Conservation (phyloP, 495 filamentous ascomycete species). For the Penicillium mononematosum region DNA sequence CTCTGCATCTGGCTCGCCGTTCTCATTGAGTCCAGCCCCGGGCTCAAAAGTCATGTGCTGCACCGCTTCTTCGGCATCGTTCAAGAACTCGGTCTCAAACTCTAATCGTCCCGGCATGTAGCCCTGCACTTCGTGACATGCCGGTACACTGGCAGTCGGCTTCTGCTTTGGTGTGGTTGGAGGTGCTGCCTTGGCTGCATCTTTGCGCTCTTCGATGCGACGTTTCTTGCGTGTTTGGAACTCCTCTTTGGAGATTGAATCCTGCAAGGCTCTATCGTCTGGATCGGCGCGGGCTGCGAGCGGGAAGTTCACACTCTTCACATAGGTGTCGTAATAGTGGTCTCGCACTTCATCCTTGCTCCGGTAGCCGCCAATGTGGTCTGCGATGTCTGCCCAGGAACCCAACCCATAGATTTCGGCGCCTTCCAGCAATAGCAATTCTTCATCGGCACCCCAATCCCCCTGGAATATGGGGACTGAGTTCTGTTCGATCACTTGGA, state of each 20-base stretch:
- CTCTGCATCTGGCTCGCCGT: slow-evolving; percentile 84
- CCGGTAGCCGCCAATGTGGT: slow-evolving; percentile 94
- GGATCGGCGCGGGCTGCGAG: slow-evolving; percentile 82
- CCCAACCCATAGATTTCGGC: slow-evolving; percentile 97
- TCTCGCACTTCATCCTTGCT: slow-evolving; percentile 92
- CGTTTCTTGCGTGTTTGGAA: slow-evolving; percentile 94
- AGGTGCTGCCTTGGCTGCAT: slow-evolving; percentile 78
- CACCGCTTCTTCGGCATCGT: slow-evolving; percentile 97
- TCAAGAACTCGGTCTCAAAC: slow-evolving; percentile 96
- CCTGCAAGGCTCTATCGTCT: slow-evolving; percentile 69
- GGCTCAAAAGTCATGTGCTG: slow-evolving; percentile 98
- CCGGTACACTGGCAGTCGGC: slow-evolving; percentile 86
- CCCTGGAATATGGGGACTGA: slow-evolving; percentile 92
- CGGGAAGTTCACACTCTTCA: slow-evolving; percentile 80
- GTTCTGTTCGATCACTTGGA: slow-evolving; percentile 95
- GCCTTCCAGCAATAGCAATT: slow-evolving; percentile 86
- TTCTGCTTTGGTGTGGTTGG: slow-evolving; percentile 90
- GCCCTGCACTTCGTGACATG: slow-evolving; percentile 96
- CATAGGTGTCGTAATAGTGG: slow-evolving; percentile 86
- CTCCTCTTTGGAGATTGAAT: slow-evolving; percentile 79
- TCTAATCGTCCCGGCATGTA: slow-evolving; percentile 98
- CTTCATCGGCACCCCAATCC: slow-evolving; percentile 98
- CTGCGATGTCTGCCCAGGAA: slow-evolving; percentile 96
- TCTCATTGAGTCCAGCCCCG: slow-evolving; percentile 86
- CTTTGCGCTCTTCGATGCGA: slow-evolving; percentile 88